A percentile compares a stretch with the other conserved stretches of the same genome.
phyloP scores from a whole-genome alignment of 2,329 filamentous ascomycete genomes.

The Sarocladiaceae sp. region DNA sequence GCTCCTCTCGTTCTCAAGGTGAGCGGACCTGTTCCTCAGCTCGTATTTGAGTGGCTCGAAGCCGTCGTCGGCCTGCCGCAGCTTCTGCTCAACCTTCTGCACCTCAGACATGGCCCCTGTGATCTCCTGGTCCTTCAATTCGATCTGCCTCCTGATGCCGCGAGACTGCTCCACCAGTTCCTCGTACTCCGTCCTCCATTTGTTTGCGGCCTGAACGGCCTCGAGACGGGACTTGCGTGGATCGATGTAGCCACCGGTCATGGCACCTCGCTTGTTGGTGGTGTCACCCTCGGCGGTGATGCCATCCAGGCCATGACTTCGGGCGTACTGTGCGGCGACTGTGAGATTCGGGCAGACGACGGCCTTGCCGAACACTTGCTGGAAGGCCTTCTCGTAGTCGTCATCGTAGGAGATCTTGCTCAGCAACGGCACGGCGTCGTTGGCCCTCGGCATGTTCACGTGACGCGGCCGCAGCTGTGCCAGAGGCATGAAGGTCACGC shows the following conservation, averaged over 20 bases:
- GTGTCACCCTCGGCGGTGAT: conserved; percentile 95
- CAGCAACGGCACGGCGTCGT: conserved; percentile 82
- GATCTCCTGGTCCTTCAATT: conserved; percentile 81
- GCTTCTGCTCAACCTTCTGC: conserved; percentile 76
- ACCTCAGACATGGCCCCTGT: conserved; percentile 80
- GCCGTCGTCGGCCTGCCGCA: conserved; percentile 73
- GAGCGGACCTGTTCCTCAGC: conserved; percentile 67
- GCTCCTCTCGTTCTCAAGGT: conserved; percentile 68
- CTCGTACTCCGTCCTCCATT: conserved; percentile 73
- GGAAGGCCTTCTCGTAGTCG: conserved; percentile 78
- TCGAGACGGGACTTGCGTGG: conserved; percentile 81
- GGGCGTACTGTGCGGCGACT: conserved; percentile 84
- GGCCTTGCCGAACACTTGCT: conserved; percentile 92
- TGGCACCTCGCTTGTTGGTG: conserved; percentile 88
- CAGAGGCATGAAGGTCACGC: conserved; percentile 92
- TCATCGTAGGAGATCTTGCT: conserved; percentile 78
- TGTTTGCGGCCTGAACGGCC: conserved; percentile 70
- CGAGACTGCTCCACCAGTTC: conserved; percentile 57
- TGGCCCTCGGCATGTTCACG: conserved; percentile 75
- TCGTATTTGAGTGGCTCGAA: conserved; percentile 78
- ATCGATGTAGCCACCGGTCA: conserved; percentile 94
- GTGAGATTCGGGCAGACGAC: conserved; percentile 89
- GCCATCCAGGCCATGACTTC: conserved; percentile 85
- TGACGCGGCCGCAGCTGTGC: conserved; percentile 71
- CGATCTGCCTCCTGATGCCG: conserved; percentile 66